Base-by-base conservation (phyloP, 2,329 filamentous ascomycete genomes). In the Periconia macrospinosa region DNA sequence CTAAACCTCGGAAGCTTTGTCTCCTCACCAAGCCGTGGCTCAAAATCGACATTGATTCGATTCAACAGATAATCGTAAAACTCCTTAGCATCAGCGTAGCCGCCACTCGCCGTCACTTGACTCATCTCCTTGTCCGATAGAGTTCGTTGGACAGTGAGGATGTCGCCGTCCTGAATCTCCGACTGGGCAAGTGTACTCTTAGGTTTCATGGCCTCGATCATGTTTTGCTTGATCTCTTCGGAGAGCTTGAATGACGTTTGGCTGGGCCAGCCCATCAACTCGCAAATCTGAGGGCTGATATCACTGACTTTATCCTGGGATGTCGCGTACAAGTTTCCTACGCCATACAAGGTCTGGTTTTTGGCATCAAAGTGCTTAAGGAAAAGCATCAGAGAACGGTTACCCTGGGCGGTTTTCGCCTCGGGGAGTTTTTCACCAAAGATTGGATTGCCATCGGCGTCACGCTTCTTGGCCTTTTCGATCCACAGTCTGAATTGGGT, bases 161-260 rank as follows among this genome's bases (percentile, higher is more conserved):
- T 96, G 69, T 99, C 94, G 46, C 94, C 94, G 66, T 99, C 93
- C 71, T 97, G 93, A 20, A 99, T 89, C 72, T 99, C 95, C 1
- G 94, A 94, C 55, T 90, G 87, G 61, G 92, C 90, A 55, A 99
- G 82, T 0, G 92, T 91, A 68, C 91, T 86, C 77, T 96, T 97
- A 0, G 88, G 84, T 76, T 97, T 97, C 79, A 99, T 88, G 7
- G 85, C 83, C 70, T 99, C 95, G 61, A 99, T 96, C 92, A 97
- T 97, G 55, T 86, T 90, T 48, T 92, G 92, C 76, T 97, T 99
- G 76, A 99, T 97, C 78, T 99, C 94, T 82, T 99, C 94, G 78
- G 87, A 97, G 19, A 99, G 83, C 63, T 83, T 82, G 55, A 89
- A 83, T 2, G 84, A 79, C 3, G 89, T 83, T 58, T 89, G 91